Base-by-base conservation (phyloP, 2,329 filamentous ascomycete species). In the Exophiala bonariae region DNA sequence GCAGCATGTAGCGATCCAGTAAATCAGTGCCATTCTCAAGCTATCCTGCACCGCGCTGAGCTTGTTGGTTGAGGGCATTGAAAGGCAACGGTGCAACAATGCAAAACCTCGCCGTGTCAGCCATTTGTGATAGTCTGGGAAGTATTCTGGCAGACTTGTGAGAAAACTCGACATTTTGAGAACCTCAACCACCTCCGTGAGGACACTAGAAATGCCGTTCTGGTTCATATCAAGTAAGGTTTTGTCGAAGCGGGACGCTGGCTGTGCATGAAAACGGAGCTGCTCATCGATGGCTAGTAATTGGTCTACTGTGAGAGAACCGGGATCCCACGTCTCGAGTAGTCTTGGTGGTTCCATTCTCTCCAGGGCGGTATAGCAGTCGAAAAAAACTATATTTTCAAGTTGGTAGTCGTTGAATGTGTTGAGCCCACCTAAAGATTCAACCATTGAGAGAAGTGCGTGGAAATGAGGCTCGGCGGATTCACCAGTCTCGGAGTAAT, bases 391-490 rank as follows among this genome's bases (percentile, higher is more conserved):
- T 30, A 57, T 22, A 13, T 20, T 49, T 35, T 57, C 54, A 17
- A 47, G 48, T 10, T 52, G 46, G 38, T 52, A 57, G 22, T 50
- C 49, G 34, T 55, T 39, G 17, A 57, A 54, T 9, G 52, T 50
- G 17, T 45, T 35, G 18, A 55, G 23, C 11, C 54, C 54, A 34
- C 54, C 54, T 4, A 55, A 35, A 10, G 36, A 20, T 33, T 55
- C 49, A 4, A 55, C 42, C 49, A 57, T 55, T 16, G 45, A 50
- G 4, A 54, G 37, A n/a, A 56, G 28, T 9, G 51, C 54, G 36
- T 54, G 50, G 33, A 54, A 54, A 46, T 58, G 55, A 18, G 53
- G 47, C 26, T 51, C 47, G 14, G 51, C 53, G 5, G 45, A 33
- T 32, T 54, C 50, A 31, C 33, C 41, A 22, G 45, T 48, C 22